Evolutionary conservation across 495 filamentous ascomycete species (phyloP).

Genomic region (Xylaria bambusicola): DNA sequence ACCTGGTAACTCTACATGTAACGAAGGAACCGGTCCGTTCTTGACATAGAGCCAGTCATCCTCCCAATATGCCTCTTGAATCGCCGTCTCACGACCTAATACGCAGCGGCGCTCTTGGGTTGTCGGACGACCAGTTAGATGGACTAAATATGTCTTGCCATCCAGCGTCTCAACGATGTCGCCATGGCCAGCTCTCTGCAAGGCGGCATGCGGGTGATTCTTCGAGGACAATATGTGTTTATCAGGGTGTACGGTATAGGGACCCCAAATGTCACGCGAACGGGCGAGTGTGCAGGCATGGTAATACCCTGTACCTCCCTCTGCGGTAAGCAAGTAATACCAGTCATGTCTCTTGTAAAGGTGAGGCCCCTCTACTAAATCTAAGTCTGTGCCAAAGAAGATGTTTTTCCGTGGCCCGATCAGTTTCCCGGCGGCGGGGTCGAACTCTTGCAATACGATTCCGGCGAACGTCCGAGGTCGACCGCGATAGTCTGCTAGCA

Average conservation of each 20-base stretch:
- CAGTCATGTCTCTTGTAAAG: constrained; percentile 57
- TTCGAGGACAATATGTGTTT: constrained; percentile 50
- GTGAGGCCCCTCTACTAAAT: constrained; percentile 63
- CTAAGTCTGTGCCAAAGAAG: constrained; percentile 56
- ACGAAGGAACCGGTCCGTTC: constrained; percentile 54
- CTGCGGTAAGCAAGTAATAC: constrained; percentile 61
- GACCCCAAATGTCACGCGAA: constrained; percentile 57
- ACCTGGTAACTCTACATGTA: constrained; percentile 53
- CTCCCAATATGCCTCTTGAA: constrained; percentile 57
- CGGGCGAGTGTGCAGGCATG: constrained; percentile 58
- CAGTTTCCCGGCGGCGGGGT: constrained; percentile 43
- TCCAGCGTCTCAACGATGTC: constrained; percentile 60
- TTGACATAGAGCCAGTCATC: constrained; percentile 61
- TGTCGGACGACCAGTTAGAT: constrained; percentile 54
- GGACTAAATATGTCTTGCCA: constrained; percentile 58
- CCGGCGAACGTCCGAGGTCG: constrained; percentile 48
- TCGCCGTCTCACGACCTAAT: constrained; percentile 55
- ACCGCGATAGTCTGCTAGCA: constrained; percentile 54
- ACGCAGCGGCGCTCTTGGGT: constrained; percentile 57
- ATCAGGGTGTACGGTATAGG: constrained; percentile 57
- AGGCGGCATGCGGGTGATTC: constrained; percentile 44
- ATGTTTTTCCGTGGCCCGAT: constrained; percentile 53
- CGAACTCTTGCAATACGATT: constrained; percentile 54
- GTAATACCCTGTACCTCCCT: constrained; percentile 62
- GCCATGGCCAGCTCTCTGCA: constrained; percentile 60